Percentiles rank a stretch among this genome's conserved stretches.
Conservation (phyloP, 106 monocot species). For the Dendrobium nobile region DNA sequence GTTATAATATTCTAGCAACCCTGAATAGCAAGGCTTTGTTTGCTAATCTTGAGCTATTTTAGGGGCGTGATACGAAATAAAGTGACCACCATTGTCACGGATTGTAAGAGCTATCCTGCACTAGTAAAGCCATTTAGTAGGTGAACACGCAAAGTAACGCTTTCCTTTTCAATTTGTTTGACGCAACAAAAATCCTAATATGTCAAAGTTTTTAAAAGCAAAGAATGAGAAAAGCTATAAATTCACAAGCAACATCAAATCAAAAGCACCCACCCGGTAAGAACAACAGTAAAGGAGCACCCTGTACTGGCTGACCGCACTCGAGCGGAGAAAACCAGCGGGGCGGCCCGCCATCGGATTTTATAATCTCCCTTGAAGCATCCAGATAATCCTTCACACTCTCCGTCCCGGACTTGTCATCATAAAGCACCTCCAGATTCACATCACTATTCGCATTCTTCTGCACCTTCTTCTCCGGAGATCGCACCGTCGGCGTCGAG, state of each 20-base stretch:
- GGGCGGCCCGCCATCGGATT: conserved; percentile 41
- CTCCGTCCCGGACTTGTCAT: conserved; percentile 32
- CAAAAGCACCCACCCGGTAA: conserved; percentile 35
- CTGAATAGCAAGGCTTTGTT: neutral
- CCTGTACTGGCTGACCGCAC: conserved; percentile 35
- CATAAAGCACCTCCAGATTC: conserved; percentile 29
- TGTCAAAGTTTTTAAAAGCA: neutral
- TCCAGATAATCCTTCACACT: conserved; percentile 48
- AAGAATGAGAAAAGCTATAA: neutral
- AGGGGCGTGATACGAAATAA: neutral
- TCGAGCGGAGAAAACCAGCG: conserved; percentile 56
- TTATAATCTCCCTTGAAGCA: conserved; percentile 22
- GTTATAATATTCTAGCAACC: neutral
- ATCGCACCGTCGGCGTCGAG: neutral
- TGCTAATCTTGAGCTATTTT: neutral
- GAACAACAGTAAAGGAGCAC: conserved; percentile 45
- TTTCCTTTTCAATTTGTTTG: neutral
- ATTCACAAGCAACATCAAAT: neutral
- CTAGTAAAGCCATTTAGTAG: neutral
- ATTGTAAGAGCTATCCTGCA: neutral
- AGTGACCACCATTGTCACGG: neutral
- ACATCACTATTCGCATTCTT: neutral
- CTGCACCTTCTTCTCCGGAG: neutral
- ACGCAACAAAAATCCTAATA: neutral
- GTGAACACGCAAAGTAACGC: neutral